Evolutionary conservation across 139 green algal genomes (phyloP), one percentile per base, ranked within the genome.

Genomic region (Tetradesmus lagerheimii): DNA sequence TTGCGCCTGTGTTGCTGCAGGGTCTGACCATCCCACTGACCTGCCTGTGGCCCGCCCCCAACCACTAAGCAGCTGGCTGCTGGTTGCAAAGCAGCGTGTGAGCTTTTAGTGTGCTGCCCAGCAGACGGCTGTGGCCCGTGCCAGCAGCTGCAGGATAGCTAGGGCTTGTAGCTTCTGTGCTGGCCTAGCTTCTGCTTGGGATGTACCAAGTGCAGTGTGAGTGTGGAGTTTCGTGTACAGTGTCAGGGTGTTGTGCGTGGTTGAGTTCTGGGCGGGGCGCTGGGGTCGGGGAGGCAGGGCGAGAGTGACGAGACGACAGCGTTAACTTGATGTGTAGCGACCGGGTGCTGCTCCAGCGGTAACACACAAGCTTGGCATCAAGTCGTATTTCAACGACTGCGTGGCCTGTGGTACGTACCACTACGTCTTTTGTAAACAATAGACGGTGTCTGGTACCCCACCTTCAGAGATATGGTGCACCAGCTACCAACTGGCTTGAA

Each of bases 21-120:
- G 95, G 95, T 31, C 62, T 97, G 39, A 90, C 53, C 83, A 97
- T 97, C 89, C 95, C 95, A 53, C 91, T 96, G 39, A 94, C 93
- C 78, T 97, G 95, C 93, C 88, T 97, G 88, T 97, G 95, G 95
- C 95, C 95, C 35, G 94, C 91, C 89, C 43, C 38, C 81, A 86
- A 75, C 83, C 64, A 80, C 83, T 88, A 66, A 80, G 38, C 41
- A 64, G 62, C 83, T 25, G 39, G 39, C 78, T 62, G 78, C 39
- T 23, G 8, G 2, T 66, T 1, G 2, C 25, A 9, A 41, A 15
- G 71, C 57, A 71, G 57, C 57, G 57, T 31, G 4, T 71, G 57
- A n/a, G n/a, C n/a, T n/a, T 23, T 71, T 71, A 71, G 57, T 71
- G 57, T 71, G 57, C 57, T 71, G 57, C 57, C 57, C 57, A n/a